A percentile compares a stretch with the other conserved stretches of the same genome.
Evolutionary conservation across 2,329 filamentous ascomycete species (phyloP).

Genomic region (Albifimbria verrucaria): DNA sequence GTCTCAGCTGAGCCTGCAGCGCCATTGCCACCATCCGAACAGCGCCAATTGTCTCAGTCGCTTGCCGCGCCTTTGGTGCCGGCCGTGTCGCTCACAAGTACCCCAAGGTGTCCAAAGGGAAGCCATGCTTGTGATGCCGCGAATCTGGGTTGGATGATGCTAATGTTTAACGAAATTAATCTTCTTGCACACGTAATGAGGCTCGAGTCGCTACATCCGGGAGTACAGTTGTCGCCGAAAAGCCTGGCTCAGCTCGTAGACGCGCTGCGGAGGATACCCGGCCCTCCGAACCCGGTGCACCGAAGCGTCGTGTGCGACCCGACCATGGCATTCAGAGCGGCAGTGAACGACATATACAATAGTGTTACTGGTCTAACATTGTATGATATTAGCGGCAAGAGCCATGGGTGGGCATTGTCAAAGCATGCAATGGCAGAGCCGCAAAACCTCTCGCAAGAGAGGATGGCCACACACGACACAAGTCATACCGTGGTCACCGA

Average conservation of each 20-base stretch:
- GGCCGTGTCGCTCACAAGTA: conserved; percentile 28
- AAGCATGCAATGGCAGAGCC: conserved; percentile 33
- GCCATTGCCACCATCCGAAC: conserved; percentile 12
- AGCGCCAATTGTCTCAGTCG: conserved; percentile 16
- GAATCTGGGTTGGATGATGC: conserved; percentile 52
- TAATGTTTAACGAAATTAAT: conserved; percentile 45
- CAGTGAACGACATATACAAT: conserved; percentile 48
- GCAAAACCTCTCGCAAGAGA: conserved; percentile 26
- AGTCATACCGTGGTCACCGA: conserved; percentile 28
- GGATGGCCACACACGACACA: conserved; percentile 29
- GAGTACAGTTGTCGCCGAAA: conserved; percentile 22
- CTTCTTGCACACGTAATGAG: conserved; percentile 39
- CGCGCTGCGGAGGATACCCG: conserved; percentile 39
- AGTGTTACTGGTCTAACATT: conserved; percentile 48
- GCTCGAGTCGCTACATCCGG: conserved; percentile 18
- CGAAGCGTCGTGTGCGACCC: conserved; percentile 47
- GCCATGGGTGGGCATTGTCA: conserved; percentile 48
- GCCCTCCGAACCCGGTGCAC: conserved; percentile 37
- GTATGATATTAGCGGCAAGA: conserved; percentile 43
- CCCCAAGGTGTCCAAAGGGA: conserved; percentile 46
- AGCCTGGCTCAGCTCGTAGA: conserved; percentile 45
- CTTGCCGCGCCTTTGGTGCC: conserved; percentile 11
- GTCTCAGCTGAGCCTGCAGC: conserved; percentile 15
- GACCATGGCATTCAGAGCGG: conserved; percentile 41
- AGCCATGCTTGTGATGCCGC: conserved; percentile 49